phyloP scores from a whole-genome alignment of 2,329 filamentous ascomycete species.

The Colletotrichum endophyticum region DNA sequence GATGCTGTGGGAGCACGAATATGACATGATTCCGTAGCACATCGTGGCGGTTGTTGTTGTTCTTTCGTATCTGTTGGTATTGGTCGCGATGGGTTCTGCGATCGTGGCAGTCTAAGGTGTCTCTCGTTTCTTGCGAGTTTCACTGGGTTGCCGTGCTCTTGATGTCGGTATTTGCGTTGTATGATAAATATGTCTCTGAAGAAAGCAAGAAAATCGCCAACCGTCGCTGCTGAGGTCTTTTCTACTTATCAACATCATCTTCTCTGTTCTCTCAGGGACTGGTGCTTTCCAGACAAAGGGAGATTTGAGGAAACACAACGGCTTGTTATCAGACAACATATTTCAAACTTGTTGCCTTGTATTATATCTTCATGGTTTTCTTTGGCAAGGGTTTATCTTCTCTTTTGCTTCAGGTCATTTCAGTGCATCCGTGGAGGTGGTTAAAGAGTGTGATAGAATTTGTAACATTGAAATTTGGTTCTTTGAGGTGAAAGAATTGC shows the following conservation, averaged over 20 bases:
- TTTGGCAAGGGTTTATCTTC: neutral
- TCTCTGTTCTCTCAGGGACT: neutral
- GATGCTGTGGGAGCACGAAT: conserved; percentile 3
- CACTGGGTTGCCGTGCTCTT: neutral
- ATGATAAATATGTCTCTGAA: neutral
- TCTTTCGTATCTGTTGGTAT: neutral
- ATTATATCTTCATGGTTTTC: neutral
- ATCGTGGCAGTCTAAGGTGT: neutral
- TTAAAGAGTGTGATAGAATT: neutral
- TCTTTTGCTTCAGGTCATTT: neutral
- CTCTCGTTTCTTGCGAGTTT: neutral
- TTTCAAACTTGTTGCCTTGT: neutral
- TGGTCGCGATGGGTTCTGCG: neutral
- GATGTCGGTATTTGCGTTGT: neutral
- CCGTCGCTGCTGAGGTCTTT: neutral
- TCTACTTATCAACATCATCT: neutral
- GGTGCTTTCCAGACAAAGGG: neutral
- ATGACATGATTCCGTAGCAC: conserved; percentile 7
- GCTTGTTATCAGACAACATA: neutral
- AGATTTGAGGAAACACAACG: neutral
- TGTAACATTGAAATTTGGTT: neutral
- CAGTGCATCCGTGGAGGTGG: neutral
- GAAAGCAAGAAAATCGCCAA: neutral
- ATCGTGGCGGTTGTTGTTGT: neutral
- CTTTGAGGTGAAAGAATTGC: neutral